phyloP scores from a whole-genome alignment of 345 rosid species.

The Arabidopsis suecica region DNA sequence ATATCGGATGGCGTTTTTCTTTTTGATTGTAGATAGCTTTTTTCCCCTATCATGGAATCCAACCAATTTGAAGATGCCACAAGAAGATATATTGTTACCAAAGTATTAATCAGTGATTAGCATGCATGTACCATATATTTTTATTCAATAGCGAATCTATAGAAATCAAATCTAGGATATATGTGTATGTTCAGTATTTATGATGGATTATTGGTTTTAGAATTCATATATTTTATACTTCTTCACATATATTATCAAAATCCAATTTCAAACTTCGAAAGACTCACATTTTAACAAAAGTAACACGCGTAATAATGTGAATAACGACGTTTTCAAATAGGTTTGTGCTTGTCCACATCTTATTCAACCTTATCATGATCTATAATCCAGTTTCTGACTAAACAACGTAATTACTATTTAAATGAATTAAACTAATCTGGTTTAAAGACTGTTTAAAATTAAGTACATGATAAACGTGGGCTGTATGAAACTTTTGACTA shows the following conservation, averaged over 20 bases:
- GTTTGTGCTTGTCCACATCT: conserved; percentile 2
- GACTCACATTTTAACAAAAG: neutral
- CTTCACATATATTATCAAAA: too few relatives aligned
- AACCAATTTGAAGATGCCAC: conserved; percentile 9
- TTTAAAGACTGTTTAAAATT: neutral
- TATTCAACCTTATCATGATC: neutral
- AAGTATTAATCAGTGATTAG: neutral
- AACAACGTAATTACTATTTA: neutral
- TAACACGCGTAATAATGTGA: conserved; percentile 12
- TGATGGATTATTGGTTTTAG: neutral
- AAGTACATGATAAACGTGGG: conserved; percentile 33
- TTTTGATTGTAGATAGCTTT: neutral
- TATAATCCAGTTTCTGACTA: neutral
- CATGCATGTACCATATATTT: neutral
- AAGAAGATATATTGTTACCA: neutral
- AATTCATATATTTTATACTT: neutral
- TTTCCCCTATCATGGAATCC: neutral
- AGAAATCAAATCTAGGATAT: neutral
- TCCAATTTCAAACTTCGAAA: neutral
- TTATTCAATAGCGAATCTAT: neutral
- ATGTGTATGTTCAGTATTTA: neutral
- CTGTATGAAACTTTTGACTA: conserved; percentile 6
- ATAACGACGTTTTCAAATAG: neutral
- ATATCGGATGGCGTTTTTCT: conserved; percentile 11
- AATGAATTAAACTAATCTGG: neutral